Base-by-base conservation (phyloP, 768 basidiomycete genomes). In the Hygrophoropsis aurantiaca region DNA sequence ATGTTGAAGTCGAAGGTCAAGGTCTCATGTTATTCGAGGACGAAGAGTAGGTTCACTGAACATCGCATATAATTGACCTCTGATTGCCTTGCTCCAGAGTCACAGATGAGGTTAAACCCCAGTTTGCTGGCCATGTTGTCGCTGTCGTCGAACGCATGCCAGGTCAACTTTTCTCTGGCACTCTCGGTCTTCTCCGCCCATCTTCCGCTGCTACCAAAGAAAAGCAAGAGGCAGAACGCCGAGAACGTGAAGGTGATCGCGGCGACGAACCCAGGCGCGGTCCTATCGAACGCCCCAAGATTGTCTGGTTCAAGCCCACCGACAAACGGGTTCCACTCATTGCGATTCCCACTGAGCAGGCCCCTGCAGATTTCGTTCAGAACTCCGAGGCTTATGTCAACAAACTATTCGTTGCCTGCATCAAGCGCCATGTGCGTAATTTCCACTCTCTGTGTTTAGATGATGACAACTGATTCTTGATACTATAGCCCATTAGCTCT, bases 81-180 rank as follows among this genome's bases (percentile, higher is more conserved):
- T 52, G 38, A 56, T 51, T 26, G 52, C 30, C 36, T 15, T 25
- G 25, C 38, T 42, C 13, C 53, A 92, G 90, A 63, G 95, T 98
- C 32, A 97, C 92, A 13, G 97, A 99, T 61, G 97, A 98, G 54
- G 84, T 94, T 55, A 97, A 97, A 70, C 97, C 97, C 23, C 92
- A 97, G 58, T 99, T 93, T 60, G 97, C 97, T 10, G 97, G 97
- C 4, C 97, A 99, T 66, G 94, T 99, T 53, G 97, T 99, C 13
- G 97, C 97, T n/a, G 97, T 99, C 50, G 94, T 99, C 32, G 97
- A 99, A 67, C 84, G 97, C 42, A 97, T 97, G 91, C 95, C 95
- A 7, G 94, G 95, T 4, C 97, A 99, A 61, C 82, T 98, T 40
- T 99, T 98, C 74, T 95, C 94, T 25, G 97, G 97, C 11, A 97